Evolutionary conservation across 2,329 filamentous ascomycete species (phyloP).

Genomic region (Clarireedia hainanense): DNA sequence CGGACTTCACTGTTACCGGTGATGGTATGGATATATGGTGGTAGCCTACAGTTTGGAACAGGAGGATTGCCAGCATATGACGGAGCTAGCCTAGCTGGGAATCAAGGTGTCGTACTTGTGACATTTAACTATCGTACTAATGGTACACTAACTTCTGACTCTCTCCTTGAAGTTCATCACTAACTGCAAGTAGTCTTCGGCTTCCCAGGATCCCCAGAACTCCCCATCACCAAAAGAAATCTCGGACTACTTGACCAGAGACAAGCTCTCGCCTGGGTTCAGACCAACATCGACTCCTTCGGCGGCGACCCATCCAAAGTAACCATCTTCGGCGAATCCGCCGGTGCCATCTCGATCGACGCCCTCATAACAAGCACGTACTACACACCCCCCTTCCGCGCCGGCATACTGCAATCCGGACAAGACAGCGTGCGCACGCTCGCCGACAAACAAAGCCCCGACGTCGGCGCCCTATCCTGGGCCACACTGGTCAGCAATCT

Average conservation of each 20-base stretch:
- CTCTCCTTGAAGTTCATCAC: not conserved
- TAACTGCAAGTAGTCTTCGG: not conserved
- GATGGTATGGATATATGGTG: slow-evolving; percentile 64
- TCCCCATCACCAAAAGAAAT: slow-evolving; percentile 35
- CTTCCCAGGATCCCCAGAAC: slow-evolving; percentile 5
- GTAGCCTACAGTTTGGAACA: slow-evolving; percentile 26
- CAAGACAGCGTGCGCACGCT: not conserved
- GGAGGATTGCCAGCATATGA: slow-evolving; percentile 10
- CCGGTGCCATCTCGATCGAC: slow-evolving; percentile 65
- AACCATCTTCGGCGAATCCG: slow-evolving; percentile 40
- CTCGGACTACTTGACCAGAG: slow-evolving; percentile 67
- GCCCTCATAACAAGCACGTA: slow-evolving; percentile 68
- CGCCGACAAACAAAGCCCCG: not conserved
- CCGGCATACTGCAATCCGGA: slow-evolving; percentile 71
- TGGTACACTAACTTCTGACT: not conserved
- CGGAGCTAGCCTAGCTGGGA: slow-evolving; percentile 12
- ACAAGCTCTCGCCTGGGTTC: slow-evolving; percentile 65
- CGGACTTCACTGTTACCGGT: slow-evolving; percentile 38
- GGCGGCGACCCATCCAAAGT: slow-evolving; percentile 49
- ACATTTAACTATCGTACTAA: slow-evolving; percentile 14
- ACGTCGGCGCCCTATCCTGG: not conserved
- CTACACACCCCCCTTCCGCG: slow-evolving; percentile 68
- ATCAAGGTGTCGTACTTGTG: slow-evolving; percentile 15
- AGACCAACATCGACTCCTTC: slow-evolving; percentile 68
- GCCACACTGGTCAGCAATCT: not conserved